Evolutionary conservation across 1,139 yeast species (phyloP), one percentile per base, ranked within the genome.

Genomic region (Saccharomyces pastorianus): DNA sequence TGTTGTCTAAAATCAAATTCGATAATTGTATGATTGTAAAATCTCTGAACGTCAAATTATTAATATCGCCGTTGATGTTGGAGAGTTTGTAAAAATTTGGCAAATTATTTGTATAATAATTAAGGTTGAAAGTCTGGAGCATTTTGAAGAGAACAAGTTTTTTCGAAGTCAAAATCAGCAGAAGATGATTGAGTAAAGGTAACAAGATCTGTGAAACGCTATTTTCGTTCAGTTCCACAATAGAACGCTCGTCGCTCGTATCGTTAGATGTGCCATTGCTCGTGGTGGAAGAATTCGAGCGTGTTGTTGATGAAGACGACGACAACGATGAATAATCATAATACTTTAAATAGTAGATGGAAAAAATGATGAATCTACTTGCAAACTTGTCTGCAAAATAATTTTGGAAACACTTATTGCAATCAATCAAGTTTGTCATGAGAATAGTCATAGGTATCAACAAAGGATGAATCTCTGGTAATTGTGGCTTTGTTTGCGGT

Each of bases 401-500:
- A 7, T 71, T 65, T 58, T 77, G 77, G 61, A 84, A 82, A 34
- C 65, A 64, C 55, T 73, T 74, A 69, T 91, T 91, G 61, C 90
- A 84, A 66, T 88, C 95, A 44, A 82, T 72, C 51, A 89, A 70
- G 64, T 88, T 96, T 88, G 96, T 88, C 23, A 86, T 64, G 7
- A 91, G 66, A 69, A 86, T 77, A 3, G 82, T 67, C 25, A 80
- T 66, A 62, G 87, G 93, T 2, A 72, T 67, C 3, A 81, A 68
- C 82, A 86, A 78, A 1, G 76, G 61, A 0, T 83, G 76, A 0
- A 84, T 74, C 9, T 69, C 70, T 2, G 71, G 73, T 48, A 63
- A 49, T 11, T 38, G 44, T 4, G 44, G 9, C 44, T 17, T 38
- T 8, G 11, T 38, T 17, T 38, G 44, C 44, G 44, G 6, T 8